phyloP scores from a whole-genome alignment of 768 basidiomycete genomes.

The Brasilioporus rufonigricans region DNA sequence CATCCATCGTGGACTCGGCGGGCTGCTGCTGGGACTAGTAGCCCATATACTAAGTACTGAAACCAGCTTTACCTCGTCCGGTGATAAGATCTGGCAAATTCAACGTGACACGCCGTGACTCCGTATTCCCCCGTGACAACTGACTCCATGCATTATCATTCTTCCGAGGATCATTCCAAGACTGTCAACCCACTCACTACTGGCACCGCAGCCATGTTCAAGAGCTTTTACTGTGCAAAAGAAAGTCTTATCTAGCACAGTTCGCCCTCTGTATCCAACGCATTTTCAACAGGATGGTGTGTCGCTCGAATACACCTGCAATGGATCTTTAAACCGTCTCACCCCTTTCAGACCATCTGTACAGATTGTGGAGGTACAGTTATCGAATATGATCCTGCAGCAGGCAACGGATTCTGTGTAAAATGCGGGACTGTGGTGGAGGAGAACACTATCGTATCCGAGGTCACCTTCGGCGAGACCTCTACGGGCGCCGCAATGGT shows the following conservation, averaged over 20 bases:
- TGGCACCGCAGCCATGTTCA: background rate
- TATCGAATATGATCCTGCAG: slow-evolving; percentile 81
- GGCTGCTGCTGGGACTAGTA: background rate
- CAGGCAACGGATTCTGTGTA: slow-evolving; percentile 83
- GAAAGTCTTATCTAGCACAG: background rate
- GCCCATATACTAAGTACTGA: background rate
- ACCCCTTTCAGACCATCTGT: slow-evolving; percentile 52
- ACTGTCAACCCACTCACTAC: too few species aligned
- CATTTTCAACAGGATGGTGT: slow-evolving; percentile 13
- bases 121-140: background rate
- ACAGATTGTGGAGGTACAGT: slow-evolving; percentile 79
- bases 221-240: too few species aligned
- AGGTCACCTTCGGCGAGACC: slow-evolving; percentile 95
- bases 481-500: slow-evolving; percentile 92
- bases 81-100: slow-evolving; percentile 2
- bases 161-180: background rate
- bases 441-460: slow-evolving; percentile 91
- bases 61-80: background rate
- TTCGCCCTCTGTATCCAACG: too few species aligned
- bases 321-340: background rate
- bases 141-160: background rate
- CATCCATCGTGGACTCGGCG: slow-evolving; percentile 50
- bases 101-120: slow-evolving; percentile 15
- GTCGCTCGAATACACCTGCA: background rate
- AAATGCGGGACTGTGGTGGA: slow-evolving; percentile 88